Percentiles rank a stretch among this genome's conserved stretches.
Conservation (phyloP, 371 early-diverging fungal species). For the Aphelidium insulamus region DNA sequence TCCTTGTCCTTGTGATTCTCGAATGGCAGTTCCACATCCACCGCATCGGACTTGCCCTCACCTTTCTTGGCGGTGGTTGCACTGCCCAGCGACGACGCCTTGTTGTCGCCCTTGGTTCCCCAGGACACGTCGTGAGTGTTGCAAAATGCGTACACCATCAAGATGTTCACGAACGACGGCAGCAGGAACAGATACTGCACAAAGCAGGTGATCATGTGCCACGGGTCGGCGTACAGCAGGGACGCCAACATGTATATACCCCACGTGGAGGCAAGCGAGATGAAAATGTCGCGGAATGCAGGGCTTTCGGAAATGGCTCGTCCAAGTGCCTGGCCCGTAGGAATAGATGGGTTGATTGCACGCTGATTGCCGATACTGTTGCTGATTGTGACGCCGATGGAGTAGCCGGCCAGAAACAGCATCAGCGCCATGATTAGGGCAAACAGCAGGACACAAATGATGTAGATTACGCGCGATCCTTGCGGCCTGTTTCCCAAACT, state of each 20-base stretch:
- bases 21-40: constrained; percentile 1
- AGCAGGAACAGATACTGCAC: constrained; percentile 61
- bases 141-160: constrained; percentile 80
- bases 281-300: constrained; percentile 51
- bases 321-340: constrained; percentile 8
- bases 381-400: constrained; percentile 18
- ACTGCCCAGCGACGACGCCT: constrained; percentile 30
- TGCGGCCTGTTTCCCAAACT: constrained; percentile 84
- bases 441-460: constrained; percentile 35
- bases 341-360: no score
- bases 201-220: constrained; percentile 80
- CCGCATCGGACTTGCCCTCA: constrained; percentile 3
- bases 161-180: constrained; percentile 67
- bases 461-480: constrained; percentile 48
- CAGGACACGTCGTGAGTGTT: constrained; percentile 80
- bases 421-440: constrained; percentile 48
- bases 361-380: neutral
- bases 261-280: constrained; percentile 56
- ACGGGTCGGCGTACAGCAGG: constrained; percentile 57
- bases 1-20: constrained; percentile 1
- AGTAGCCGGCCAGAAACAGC: constrained; percentile 31
- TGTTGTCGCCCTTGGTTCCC: constrained; percentile 79
- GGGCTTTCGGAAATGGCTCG: no score
- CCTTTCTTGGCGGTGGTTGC: constrained; percentile 28
- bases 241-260: constrained; percentile 62